A percentile compares a stretch with the other conserved stretches of the same genome.
phyloP scores from a whole-genome alignment of 2,329 filamentous ascomycete genomes.

The Paecilomyces niveus region DNA sequence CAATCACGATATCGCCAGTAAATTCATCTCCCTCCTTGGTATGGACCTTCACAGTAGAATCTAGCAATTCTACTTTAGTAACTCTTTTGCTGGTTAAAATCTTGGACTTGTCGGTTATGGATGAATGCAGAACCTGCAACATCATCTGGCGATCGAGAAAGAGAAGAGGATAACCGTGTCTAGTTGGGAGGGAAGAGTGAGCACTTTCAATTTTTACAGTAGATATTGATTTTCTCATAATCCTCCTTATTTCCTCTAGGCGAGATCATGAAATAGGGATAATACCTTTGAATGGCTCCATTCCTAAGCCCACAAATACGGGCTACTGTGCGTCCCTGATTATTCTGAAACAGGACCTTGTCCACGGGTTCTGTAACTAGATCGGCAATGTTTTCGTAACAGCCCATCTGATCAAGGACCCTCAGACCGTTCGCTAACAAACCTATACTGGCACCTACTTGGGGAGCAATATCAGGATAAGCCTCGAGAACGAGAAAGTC shows the following conservation, averaged over 20 bases:
- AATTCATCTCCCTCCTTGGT: conserved; percentile 8
- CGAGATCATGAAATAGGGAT: neutral
- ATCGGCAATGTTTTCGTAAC: conserved; percentile 18
- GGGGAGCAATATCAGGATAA: conserved; percentile 34
- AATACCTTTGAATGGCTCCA: neutral
- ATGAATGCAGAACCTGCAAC: conserved; percentile 16
- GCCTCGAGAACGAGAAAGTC: conserved; percentile 44
- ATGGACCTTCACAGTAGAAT: neutral
- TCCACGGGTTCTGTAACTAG: conserved; percentile 6
- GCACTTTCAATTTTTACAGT: too few relatives aligned
- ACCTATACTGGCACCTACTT: conserved; percentile 43
- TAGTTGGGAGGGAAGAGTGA: neutral
- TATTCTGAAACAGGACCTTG: conserved; percentile 4
- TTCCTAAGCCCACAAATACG: too few relatives aligned
- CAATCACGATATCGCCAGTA: conserved; percentile 29
- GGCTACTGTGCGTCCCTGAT: too few relatives aligned
- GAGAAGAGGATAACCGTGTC: conserved; percentile 12
- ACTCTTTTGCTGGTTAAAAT: conserved; percentile 12
- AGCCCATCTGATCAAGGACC: conserved; percentile 45
- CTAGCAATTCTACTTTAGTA: neutral
- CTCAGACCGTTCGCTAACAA: conserved; percentile 37
- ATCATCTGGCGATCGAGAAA: conserved; percentile 19
- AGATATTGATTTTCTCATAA: too few relatives aligned
- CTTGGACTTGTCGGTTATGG: conserved; percentile 15
- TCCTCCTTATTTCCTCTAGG: too few relatives aligned